Evolutionary conservation across 352 stramenopile species (phyloP), one percentile per base, ranked within the genome.

Genomic region (Pythium dissotocum): DNA sequence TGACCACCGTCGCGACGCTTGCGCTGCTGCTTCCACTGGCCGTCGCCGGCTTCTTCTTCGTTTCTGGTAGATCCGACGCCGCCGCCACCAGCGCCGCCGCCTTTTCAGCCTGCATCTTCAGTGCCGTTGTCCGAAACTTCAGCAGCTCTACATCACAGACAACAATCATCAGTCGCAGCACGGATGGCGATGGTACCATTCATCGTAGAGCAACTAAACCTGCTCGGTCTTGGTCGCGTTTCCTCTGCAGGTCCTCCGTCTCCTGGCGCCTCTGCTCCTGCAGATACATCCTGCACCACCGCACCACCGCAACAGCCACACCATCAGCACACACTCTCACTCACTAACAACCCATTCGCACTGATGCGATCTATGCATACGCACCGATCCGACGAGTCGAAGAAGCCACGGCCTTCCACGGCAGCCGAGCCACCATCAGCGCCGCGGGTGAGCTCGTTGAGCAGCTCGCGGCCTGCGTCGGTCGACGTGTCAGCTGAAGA

Each of bases 371-470:
- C n/a, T 13, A 7, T 6, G 18, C 24, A 12, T 16, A 49, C 62
- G 35, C 38, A 80, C 61, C 85, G 73, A 60, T 94, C 86, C 42
- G 84, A 93, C 58, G 84, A 67, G 67, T 93, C 86, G 36, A 91
- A 77, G 61, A 94, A 84, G 10, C 84, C 83, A 16, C 81, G 82
- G 6, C 78, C 79, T 56, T 77, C 76, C 54, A 77, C 72, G 28
- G 72, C 69, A 8, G 66, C 73, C 46, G 75, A 77, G 18, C 72
- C 80, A 32, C 73, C 76, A 35, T 67, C 69, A 14, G 57, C 69
- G 24, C 58, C 69, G 18, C 51, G 72, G 28, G 76, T 75, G 21
- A 89, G 65, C 32, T 87, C 79, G 57, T 63, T 74, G 63, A 91
- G 59, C 49, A 92, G 77, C 72, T 88, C 67, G 18, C 80, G 76